These are phyloP conservation scores for Plicaturopsis crispa DNA, from an alignment of 768 basidiomycete genomes.

Conservation along the genomic window DNA sequence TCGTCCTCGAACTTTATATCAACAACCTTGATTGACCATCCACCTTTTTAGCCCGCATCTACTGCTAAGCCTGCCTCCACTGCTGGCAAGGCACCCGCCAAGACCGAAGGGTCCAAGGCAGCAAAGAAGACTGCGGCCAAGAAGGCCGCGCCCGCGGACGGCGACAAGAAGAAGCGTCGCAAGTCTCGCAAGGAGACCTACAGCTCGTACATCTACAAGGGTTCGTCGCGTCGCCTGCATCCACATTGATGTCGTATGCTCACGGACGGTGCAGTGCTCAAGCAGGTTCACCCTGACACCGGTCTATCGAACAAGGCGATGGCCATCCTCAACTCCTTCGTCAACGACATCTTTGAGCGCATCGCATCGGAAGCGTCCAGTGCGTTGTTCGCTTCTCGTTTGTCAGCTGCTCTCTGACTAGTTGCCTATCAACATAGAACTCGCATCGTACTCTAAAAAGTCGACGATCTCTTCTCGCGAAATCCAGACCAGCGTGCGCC, in stretches of 20 bases:
- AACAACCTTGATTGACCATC: slow-evolving; percentile 7
- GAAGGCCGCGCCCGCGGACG: slow-evolving; percentile 38
- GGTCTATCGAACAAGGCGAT: slow-evolving; percentile 90
- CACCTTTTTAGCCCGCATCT: slow-evolving; percentile 31
- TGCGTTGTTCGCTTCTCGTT: slow-evolving; percentile 21
- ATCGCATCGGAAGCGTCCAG: slow-evolving; percentile 70
- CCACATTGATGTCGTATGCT: not conserved
- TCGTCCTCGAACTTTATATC: slow-evolving; percentile 1
- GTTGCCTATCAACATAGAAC: slow-evolving; percentile 35
- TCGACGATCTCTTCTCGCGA: slow-evolving; percentile 89
- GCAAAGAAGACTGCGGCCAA: slow-evolving; percentile 60
- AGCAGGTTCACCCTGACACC: slow-evolving; percentile 90
- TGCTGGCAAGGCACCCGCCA: slow-evolving; percentile 13
- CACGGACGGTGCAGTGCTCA: slow-evolving; percentile 46
- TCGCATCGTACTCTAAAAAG: slow-evolving; percentile 84
- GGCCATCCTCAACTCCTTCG: slow-evolving; percentile 79
- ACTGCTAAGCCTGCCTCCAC: slow-evolving; percentile 38
- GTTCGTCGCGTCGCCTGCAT: slow-evolving; percentile 23
- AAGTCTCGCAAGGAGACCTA: slow-evolving; percentile 80
- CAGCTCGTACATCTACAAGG: slow-evolving; percentile 83
- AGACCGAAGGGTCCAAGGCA: slow-evolving; percentile 32
- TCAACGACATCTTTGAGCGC: slow-evolving; percentile 80
- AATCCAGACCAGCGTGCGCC: slow-evolving; percentile 78
- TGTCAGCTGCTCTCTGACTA: not conserved
- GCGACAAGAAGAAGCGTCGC: slow-evolving; percentile 75